Conservation (phyloP, 768 basidiomycete genomes). For the Gelatoporia subvermispora region DNA sequence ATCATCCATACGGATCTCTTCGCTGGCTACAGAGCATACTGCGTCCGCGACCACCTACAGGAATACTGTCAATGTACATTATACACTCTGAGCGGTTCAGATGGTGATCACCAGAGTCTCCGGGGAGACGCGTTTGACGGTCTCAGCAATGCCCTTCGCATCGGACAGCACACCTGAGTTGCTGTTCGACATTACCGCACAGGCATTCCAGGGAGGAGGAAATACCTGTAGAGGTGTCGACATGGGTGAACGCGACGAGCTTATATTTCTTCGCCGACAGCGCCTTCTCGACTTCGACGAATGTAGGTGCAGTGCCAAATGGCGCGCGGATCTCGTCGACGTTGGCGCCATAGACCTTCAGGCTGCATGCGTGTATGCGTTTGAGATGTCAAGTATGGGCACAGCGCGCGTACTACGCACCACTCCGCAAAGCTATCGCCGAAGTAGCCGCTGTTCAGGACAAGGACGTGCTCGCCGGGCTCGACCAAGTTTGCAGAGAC, state of each 20-base stretch:
- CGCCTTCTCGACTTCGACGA: slow-evolving; percentile 57
- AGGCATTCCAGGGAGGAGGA: not conserved
- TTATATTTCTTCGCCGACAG: slow-evolving; percentile 82
- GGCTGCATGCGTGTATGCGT: slow-evolving; percentile 35
- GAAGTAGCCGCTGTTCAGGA: slow-evolving; percentile 91
- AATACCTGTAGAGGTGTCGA: slow-evolving; percentile 80
- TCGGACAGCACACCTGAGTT: slow-evolving; percentile 75
- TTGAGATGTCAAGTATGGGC: not conserved
- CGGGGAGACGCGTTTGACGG: slow-evolving; percentile 74
- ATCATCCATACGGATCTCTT: slow-evolving; percentile 90
- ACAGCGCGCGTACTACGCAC: slow-evolving; percentile 35
- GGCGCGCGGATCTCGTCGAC: slow-evolving; percentile 81
- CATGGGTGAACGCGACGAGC: slow-evolving; percentile 89
- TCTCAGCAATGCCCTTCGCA: slow-evolving; percentile 67
- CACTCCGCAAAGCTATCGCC: slow-evolving; percentile 88
- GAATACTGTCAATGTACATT: not conserved
- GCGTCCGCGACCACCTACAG: slow-evolving; percentile 74
- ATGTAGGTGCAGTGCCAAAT: slow-evolving; percentile 70
- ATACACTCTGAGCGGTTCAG: not conserved
- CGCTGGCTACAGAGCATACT: slow-evolving; percentile 95
- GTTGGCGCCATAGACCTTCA: slow-evolving; percentile 83
- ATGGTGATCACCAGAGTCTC: slow-evolving; percentile 62
- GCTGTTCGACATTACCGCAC: too few relatives aligned
- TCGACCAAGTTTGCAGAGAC: slow-evolving; percentile 90
- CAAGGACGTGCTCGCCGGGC: slow-evolving; percentile 70